A percentile compares a stretch with the other conserved stretches of the same genome.
These are phyloP conservation scores for Parietaria judaica DNA, from an alignment of 306 rosid genomes.

Conservation along the genomic window DNA sequence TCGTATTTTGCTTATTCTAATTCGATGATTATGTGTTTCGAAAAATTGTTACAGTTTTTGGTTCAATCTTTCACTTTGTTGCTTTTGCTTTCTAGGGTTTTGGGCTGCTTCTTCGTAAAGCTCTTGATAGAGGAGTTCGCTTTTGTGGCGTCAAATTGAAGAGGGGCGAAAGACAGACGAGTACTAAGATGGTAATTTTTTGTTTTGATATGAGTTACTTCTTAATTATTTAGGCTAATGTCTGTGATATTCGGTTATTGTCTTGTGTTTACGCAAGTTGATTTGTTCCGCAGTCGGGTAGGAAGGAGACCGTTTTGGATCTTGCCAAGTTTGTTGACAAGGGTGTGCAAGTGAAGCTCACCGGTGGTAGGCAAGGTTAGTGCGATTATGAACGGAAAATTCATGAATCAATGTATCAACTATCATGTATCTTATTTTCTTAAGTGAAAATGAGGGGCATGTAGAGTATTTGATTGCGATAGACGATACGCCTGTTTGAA, in stretches of 20 bases:
- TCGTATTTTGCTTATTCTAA: too few species aligned
- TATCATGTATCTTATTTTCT: too few species aligned
- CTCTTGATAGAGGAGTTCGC: not conserved
- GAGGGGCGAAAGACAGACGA: conserved; percentile 14
- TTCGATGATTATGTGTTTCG: not conserved
- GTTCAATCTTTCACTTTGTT: not conserved
- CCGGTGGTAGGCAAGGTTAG: conserved; percentile 84
- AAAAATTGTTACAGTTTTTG: too few species aligned
- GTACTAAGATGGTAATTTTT: conserved; percentile 25
- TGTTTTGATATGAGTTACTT: not conserved
- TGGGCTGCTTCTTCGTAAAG: not conserved
- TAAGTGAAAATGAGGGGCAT: too few species aligned
- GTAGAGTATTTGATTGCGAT: too few species aligned
- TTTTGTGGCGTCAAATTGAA: not conserved
- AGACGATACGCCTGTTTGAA: not conserved
- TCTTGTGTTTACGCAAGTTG: not conserved
- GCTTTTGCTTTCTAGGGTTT: conserved; percentile 16
- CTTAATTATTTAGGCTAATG: too few species aligned
- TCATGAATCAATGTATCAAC: too few species aligned
- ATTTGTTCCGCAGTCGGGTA: conserved; percentile 44
- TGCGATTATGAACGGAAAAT: not conserved
- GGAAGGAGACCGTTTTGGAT: conserved; percentile 80
- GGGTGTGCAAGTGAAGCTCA: conserved; percentile 90
- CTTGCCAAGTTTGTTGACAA: conserved; percentile 86
- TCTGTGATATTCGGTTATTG: too few species aligned